Conservation (phyloP, 306 rosid genomes). For the Canavalia ensiformis region DNA sequence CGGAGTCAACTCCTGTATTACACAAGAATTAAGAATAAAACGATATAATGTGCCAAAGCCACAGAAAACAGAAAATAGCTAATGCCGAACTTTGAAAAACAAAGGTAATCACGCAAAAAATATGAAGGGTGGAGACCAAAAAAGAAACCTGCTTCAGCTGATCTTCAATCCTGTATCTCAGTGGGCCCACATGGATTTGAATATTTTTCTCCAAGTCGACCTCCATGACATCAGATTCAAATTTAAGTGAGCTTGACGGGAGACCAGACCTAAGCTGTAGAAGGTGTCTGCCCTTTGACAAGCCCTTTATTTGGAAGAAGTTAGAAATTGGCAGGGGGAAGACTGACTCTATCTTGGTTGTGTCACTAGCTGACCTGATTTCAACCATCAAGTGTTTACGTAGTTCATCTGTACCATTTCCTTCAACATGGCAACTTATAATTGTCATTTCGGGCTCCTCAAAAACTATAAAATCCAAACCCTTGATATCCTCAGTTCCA, state of each 20-base stretch:
- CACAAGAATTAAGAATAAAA: conserved; percentile 24
- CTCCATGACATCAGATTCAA: conserved; percentile 86
- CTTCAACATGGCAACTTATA: conserved; percentile 93
- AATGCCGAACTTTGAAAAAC: conserved; percentile 15
- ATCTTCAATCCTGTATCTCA: conserved; percentile 71
- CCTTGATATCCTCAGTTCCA: conserved; percentile 79
- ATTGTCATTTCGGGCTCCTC: conserved; percentile 96
- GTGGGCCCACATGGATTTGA: conserved; percentile 88
- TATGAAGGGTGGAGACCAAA: conserved; percentile 1
- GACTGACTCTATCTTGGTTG: conserved; percentile 65
- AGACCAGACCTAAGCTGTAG: conserved; percentile 80
- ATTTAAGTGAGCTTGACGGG: conserved; percentile 72
- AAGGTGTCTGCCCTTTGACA: conserved; percentile 87
- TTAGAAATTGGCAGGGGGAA: conserved; percentile 92
- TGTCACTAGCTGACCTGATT: conserved; percentile 85
- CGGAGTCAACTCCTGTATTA: conserved; percentile 82
- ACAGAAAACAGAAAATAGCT: conserved; percentile 18
- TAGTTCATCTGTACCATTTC: conserved; percentile 78
- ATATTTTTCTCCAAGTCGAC: conserved; percentile 78
- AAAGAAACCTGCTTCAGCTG: conserved; percentile 82
- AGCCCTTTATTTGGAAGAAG: conserved; percentile 93
- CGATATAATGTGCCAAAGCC: conserved; percentile 34
- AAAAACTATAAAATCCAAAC: conserved; percentile 88
- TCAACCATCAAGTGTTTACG: conserved; percentile 77
- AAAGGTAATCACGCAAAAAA: conserved; percentile 9